phyloP scores from a whole-genome alignment of 495 filamentous ascomycete genomes.

The Penicillium maclennaniae region DNA sequence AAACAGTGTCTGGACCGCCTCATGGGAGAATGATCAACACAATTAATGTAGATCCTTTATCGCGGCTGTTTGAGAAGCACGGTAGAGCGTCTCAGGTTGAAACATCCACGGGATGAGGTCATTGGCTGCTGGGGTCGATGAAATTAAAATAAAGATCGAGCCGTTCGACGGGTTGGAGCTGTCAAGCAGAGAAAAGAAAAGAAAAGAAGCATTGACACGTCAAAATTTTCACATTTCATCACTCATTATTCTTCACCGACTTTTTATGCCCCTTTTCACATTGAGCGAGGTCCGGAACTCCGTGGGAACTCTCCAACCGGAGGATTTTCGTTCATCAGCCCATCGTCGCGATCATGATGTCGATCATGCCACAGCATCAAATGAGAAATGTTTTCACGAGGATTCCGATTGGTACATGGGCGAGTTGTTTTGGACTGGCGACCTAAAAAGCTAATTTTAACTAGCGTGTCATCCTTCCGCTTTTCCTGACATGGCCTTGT shows the following conservation, averaged over 20 bases:
- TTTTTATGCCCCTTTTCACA: background rate
- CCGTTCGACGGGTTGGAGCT: background rate
- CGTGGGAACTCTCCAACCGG: conserved; percentile 1
- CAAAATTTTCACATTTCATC: too few species aligned
- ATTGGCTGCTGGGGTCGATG: background rate
- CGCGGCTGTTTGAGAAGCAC: conserved; percentile 16
- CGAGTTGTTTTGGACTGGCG: too few species aligned
- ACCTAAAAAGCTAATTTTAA: background rate
- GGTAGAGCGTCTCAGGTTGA: conserved; percentile 18
- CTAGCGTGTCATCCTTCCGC: background rate
- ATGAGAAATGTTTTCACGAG: background rate
- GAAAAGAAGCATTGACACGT: background rate
- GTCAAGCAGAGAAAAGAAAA: background rate
- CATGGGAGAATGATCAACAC: conserved; percentile 6
- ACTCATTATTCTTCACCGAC: background rate
- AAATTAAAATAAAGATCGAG: background rate
- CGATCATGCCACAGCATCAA: conserved; percentile 21
- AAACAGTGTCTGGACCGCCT: conserved; percentile 9
- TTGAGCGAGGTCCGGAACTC: too few species aligned
- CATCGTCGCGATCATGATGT: conserved; percentile 5
- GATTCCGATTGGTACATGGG: background rate
- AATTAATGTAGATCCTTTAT: conserved; percentile 17
- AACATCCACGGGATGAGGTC: conserved; percentile 1
- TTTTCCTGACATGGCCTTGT: conserved; percentile 2
- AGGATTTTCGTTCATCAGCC: conserved; percentile 14